A percentile compares a stretch with the other conserved stretches of the same genome.
Evolutionary conservation across 2,329 filamentous ascomycete species (phyloP).

Genomic region (Colletotrichum tropicale): DNA sequence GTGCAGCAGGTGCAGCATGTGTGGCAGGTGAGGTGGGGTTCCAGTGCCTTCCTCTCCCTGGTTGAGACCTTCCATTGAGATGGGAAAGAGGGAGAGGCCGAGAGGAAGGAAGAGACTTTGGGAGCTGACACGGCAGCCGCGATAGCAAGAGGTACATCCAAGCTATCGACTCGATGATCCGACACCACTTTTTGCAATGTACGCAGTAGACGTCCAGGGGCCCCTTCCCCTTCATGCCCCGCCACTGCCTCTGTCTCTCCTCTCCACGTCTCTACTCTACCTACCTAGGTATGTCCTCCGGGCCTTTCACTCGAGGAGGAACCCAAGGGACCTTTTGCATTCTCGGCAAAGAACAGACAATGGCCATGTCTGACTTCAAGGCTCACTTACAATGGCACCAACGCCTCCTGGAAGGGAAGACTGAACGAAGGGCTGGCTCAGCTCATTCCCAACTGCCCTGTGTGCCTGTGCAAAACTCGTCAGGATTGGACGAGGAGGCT

Average conservation of each 20-base stretch:
- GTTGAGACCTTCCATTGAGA: neutral
- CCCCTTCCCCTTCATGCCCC: neutral
- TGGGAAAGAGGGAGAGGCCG: neutral
- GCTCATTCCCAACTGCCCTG: neutral
- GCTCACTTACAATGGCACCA: neutral
- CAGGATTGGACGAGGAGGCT: neutral
- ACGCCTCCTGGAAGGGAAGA: neutral
- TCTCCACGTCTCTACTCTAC: neutral
- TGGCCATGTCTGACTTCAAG: neutral
- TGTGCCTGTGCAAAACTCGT: neutral
- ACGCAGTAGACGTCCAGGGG: neutral
- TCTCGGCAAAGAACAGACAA: neutral
- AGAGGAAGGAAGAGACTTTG: neutral
- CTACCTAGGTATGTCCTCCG: neutral
- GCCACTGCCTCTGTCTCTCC: neutral
- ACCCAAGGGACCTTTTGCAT: neutral
- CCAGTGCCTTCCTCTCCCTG: neutral
- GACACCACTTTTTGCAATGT: neutral
- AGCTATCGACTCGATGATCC: neutral
- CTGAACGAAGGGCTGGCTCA: neutral
- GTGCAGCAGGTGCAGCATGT: neutral
- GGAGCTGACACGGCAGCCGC: neutral
- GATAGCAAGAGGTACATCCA: neutral
- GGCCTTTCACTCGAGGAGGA: neutral
- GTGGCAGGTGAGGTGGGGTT: conserved; percentile 18